phyloP scores from a whole-genome alignment of 139 green algal species.

The Pedinophyceae sp. region DNA sequence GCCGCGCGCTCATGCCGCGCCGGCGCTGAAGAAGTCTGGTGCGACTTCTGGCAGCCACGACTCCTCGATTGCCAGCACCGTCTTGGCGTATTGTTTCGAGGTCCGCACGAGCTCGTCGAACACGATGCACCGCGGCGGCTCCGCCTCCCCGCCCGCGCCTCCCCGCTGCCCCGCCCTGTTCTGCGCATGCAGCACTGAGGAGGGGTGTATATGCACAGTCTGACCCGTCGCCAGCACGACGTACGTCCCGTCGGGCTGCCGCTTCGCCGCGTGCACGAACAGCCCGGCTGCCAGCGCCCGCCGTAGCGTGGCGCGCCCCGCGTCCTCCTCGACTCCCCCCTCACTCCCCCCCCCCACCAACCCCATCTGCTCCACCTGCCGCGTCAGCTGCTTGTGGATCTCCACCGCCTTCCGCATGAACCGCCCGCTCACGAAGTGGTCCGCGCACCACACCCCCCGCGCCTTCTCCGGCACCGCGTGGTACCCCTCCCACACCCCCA shows the following conservation, averaged over 20 bases:
- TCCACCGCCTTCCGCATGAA: slow-evolving; percentile 52
- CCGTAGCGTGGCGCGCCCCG: too few relatives aligned
- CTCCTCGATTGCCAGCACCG: slow-evolving; percentile 37
- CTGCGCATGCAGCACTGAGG: slow-evolving; percentile 32
- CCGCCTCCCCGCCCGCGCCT: slow-evolving; percentile 10
- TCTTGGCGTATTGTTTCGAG: slow-evolving; percentile 48
- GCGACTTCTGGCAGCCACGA: slow-evolving; percentile 63
- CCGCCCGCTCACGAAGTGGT: slow-evolving; percentile 25
- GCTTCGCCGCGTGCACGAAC: slow-evolving; percentile 56
- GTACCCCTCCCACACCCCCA: slow-evolving; percentile 44
- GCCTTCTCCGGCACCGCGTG: slow-evolving; percentile 13
- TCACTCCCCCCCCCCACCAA: too few relatives aligned
- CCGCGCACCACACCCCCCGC: slow-evolving; percentile 17
- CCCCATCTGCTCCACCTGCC: slow-evolving; percentile 50
- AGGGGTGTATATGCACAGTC: slow-evolving; percentile 62
- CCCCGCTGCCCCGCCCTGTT: too few relatives aligned
- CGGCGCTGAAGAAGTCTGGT: slow-evolving; percentile 40
- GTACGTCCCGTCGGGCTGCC: slow-evolving; percentile 52
- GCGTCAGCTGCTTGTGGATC: slow-evolving; percentile 24
- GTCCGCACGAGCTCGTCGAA: slow-evolving; percentile 71
- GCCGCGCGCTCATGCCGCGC: slow-evolving; percentile 5
- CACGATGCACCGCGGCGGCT: slow-evolving; percentile 43
- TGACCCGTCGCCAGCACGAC: slow-evolving; percentile 47
- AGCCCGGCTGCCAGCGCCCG: slow-evolving; percentile 45
- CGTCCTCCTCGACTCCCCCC: too few relatives aligned